A percentile compares a stretch with the other conserved stretches of the same genome.
Conservation (phyloP, 768 basidiomycete genomes). For the Kwoniella bestiolae region DNA sequence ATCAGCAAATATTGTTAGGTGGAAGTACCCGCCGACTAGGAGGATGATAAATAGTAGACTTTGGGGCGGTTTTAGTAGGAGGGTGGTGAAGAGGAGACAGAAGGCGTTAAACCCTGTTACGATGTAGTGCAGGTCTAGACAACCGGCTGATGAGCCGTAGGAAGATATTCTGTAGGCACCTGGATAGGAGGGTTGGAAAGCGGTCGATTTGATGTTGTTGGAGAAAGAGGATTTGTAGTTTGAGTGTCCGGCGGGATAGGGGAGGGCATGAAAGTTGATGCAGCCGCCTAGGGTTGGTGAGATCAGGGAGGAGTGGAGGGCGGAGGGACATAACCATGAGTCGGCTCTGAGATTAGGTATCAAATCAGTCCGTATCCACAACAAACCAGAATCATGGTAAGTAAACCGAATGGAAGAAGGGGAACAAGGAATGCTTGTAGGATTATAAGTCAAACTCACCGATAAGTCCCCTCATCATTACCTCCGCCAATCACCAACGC, state of each 20-base stretch:
- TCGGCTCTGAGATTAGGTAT: conserved; percentile 35
- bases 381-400: neutral
- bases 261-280: conserved; percentile 30
- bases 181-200: conserved; percentile 37
- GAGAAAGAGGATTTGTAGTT: conserved; percentile 21
- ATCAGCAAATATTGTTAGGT: conserved; percentile 42
- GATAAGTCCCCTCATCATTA: conserved; percentile 28
- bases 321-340: conserved; percentile 51
- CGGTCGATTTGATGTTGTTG: conserved; percentile 27
- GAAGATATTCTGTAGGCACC: conserved; percentile 34
- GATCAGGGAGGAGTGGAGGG: conserved; percentile 39
- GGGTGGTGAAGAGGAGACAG: conserved; percentile 34
- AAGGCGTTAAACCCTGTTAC: conserved; percentile 42
- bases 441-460: conserved; percentile 37
- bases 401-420: too few relatives aligned
- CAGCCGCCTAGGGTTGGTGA: conserved; percentile 36
- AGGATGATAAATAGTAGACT: conserved; percentile 32
- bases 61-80: conserved; percentile 32
- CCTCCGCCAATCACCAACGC: conserved; percentile 45
- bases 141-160: conserved; percentile 19
- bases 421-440: neutral
- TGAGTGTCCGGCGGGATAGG: conserved; percentile 26
- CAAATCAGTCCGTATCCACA: neutral
- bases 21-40: conserved; percentile 38
- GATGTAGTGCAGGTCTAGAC: conserved; percentile 38